Evolutionary conservation across 164 flowering plant genomes (phyloP).

Genomic region (Hamamelis virginiana): DNA sequence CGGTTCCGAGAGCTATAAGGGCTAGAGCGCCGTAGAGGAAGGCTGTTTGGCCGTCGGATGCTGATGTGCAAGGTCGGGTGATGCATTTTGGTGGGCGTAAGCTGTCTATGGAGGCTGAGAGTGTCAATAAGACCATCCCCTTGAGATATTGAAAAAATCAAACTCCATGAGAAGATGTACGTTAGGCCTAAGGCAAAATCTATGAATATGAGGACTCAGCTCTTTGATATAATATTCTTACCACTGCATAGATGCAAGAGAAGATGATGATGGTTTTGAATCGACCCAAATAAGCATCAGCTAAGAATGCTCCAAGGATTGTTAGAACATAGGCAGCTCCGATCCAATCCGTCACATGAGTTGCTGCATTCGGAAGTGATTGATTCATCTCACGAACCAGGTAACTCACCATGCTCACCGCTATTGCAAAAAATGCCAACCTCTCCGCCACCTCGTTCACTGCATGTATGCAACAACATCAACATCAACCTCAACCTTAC

Average conservation of each 20-base stretch:
- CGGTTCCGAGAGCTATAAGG: constrained; percentile 69
- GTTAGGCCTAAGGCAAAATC: too few relatives aligned
- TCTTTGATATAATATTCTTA: too few relatives aligned
- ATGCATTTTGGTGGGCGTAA: constrained; percentile 55
- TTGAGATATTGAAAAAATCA: constrained; percentile 8
- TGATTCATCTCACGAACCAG: constrained; percentile 51
- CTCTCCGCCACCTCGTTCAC: constrained; percentile 83
- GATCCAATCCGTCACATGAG: constrained; percentile 60
- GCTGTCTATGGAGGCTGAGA: constrained; percentile 55
- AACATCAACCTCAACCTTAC: too few relatives aligned
- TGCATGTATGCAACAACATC: constrained; percentile 13
- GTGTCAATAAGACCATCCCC: constrained; percentile 68
- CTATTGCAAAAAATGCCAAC: constrained; percentile 58
- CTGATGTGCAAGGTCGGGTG: constrained; percentile 34
- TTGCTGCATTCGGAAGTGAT: constrained; percentile 49
- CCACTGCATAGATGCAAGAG: constrained; percentile 58
- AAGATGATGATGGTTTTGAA: constrained; percentile 59
- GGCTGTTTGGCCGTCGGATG: constrained; percentile 37
- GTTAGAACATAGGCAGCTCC: constrained; percentile 69
- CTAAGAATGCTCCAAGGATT: constrained; percentile 67
- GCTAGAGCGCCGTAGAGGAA: constrained; percentile 49
- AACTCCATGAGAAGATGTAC: too few relatives aligned
- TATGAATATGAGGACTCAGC: too few relatives aligned
- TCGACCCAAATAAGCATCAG: constrained; percentile 77
- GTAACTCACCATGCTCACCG: constrained; percentile 65